These are phyloP conservation scores for Juglanconis oblonga DNA, from an alignment of 2,329 filamentous ascomycete genomes.

Conservation along the genomic window DNA sequence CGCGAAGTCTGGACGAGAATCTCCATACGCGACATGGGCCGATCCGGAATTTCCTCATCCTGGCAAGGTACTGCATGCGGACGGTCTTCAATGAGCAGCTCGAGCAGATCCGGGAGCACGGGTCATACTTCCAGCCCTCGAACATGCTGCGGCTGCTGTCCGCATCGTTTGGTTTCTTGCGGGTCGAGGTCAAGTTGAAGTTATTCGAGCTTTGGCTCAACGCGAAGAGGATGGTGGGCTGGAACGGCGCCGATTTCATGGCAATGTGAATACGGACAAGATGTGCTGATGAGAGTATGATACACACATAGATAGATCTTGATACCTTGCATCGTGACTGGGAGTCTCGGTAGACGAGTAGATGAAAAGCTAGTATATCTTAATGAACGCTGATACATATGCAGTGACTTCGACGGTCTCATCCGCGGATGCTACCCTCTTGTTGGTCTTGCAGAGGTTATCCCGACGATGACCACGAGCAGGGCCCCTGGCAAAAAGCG, in stretches of 20 bases:
- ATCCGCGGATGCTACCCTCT: background rate
- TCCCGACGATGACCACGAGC: no score
- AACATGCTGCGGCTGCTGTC: constrained; percentile 53
- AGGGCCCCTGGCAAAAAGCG: background rate
- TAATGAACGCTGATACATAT: background rate
- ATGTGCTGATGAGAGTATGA: background rate
- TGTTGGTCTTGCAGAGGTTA: background rate
- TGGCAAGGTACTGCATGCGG: constrained; percentile 65
- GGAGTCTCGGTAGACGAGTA: constrained; percentile 10
- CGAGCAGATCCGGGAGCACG: constrained; percentile 50
- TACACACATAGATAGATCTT: constrained; percentile 10
- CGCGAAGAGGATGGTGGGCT: constrained; percentile 46
- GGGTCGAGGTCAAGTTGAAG: constrained; percentile 62
- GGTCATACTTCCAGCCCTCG: constrained; percentile 56
- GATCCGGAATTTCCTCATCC: constrained; percentile 63
- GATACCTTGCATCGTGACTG: constrained; percentile 15
- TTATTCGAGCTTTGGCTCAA: constrained; percentile 61
- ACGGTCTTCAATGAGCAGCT: constrained; percentile 65
- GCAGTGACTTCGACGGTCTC: background rate
- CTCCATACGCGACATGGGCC: constrained; percentile 70
- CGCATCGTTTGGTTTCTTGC: constrained; percentile 57
- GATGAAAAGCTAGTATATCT: background rate
- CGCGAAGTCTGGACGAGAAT: constrained; percentile 88
- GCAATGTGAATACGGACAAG: constrained; percentile 1
- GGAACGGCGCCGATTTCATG: constrained; percentile 4